A percentile compares a stretch with the other conserved stretches of the same genome.
Conservation (phyloP, 2,329 filamentous ascomycete genomes). For the Phyllosticta citrichinensis region DNA sequence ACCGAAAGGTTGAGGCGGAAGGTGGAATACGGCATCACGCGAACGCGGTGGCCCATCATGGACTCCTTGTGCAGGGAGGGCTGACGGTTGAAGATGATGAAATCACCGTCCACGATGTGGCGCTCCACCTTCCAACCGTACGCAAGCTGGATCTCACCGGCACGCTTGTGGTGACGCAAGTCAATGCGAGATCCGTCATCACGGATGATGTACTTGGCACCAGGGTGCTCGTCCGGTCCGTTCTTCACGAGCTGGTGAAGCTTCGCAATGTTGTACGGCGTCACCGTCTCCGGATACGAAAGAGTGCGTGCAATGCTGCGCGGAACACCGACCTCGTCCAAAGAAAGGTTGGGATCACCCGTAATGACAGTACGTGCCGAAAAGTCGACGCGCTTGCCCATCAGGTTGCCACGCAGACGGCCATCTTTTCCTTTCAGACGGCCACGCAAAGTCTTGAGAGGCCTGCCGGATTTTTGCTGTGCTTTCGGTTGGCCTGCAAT, state of each 20-base stretch:
- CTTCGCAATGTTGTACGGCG: slow-evolving; percentile 93
- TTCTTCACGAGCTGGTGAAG: slow-evolving; percentile 83
- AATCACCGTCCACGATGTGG: slow-evolving; percentile 90
- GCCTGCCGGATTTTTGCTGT: slow-evolving; percentile 91
- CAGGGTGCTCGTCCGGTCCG: slow-evolving; percentile 88
- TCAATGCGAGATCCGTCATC: slow-evolving; percentile 91
- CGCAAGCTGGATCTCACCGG: slow-evolving; percentile 74
- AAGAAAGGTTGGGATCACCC: slow-evolving; percentile 88
- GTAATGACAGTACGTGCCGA: slow-evolving; percentile 99
- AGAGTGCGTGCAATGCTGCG: slow-evolving; percentile 84
- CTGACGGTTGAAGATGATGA: slow-evolving; percentile 99
- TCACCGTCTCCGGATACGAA: slow-evolving; percentile 95
- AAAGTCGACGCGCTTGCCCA: slow-evolving; percentile 99
- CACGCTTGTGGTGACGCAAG: slow-evolving; percentile 82
- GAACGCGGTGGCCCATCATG: slow-evolving; percentile 98
- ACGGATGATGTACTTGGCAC: slow-evolving; percentile 92
- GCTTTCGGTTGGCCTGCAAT: slow-evolving; percentile 92
- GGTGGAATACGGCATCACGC: slow-evolving; percentile 97
- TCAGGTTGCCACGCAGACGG: slow-evolving; percentile 93
- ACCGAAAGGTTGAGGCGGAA: slow-evolving; percentile 97
- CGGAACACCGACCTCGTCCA: slow-evolving; percentile 96
- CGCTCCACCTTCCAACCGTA: slow-evolving; percentile 99
- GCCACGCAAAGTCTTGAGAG: slow-evolving; percentile 91
- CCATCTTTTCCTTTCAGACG: slow-evolving; percentile 99
- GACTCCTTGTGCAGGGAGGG: slow-evolving; percentile 98